phyloP scores from a whole-genome alignment of 2,329 filamentous ascomycete species.

The Colletotrichum cordylinicola region DNA sequence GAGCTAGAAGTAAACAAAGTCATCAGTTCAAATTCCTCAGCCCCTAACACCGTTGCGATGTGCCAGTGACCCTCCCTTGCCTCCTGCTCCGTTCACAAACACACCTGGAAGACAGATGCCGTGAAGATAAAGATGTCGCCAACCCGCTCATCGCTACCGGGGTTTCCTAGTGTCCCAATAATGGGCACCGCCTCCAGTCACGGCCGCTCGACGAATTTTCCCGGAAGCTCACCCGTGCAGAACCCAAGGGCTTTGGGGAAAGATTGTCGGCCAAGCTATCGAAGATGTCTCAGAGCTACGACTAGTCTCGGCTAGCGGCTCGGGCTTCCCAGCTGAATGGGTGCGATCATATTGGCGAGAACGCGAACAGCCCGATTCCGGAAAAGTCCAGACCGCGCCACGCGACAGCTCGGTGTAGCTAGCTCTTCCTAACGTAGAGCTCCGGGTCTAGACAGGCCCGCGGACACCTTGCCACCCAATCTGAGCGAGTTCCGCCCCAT shows the following conservation, averaged over 20 bases:
- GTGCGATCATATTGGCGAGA: not conserved
- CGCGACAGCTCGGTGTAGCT: not conserved
- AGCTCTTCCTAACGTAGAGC: not conserved
- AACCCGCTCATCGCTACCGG: not conserved
- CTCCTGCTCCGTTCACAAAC: not conserved
- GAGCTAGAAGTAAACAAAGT: not conserved
- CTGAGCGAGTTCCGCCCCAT: not conserved
- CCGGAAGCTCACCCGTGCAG: not conserved
- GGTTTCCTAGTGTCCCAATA: not conserved
- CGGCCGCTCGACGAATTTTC: not conserved
- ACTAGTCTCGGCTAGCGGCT: not conserved
- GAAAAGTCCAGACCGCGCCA: not conserved
- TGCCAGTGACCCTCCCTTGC: not conserved
- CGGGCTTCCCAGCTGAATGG: not conserved
- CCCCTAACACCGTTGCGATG: not conserved
- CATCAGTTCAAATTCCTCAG: not conserved
- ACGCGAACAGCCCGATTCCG: not conserved
- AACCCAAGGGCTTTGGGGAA: not conserved
- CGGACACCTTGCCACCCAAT: not conserved
- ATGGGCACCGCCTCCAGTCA: not conserved
- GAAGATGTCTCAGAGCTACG: not conserved
- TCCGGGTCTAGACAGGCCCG: not conserved
- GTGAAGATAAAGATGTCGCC: not conserved
- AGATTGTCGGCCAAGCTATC: not conserved
- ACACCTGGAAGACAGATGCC: not conserved